phyloP scores from a whole-genome alignment of 1,284 basidiomycete species.

The Cryptococcus jaspeensis region DNA sequence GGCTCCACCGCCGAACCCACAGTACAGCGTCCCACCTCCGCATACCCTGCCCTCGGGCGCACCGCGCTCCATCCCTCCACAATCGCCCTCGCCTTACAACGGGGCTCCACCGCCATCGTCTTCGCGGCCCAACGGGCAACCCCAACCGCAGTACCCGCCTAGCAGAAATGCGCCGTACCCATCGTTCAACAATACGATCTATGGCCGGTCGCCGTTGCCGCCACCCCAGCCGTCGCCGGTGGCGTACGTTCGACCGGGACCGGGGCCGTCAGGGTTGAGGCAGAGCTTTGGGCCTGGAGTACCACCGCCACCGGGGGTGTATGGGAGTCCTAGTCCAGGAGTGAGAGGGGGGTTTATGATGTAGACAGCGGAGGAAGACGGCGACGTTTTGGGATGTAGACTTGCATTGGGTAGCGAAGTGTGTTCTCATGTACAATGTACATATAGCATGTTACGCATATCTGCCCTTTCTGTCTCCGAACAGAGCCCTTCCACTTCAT shows the following conservation, averaged over 20 bases:
- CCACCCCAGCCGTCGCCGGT: constrained; percentile 1
- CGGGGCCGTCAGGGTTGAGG: constrained; percentile 29
- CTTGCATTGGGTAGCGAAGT: too few species aligned
- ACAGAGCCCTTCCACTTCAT: too few species aligned
- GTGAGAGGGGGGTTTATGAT: background rate
- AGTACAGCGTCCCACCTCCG: constrained; percentile 10
- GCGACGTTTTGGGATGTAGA: too few species aligned
- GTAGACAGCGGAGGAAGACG: too few species aligned
- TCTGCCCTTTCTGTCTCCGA: too few species aligned
- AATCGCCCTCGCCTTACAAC: background rate
- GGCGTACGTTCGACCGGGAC: constrained; percentile 18
- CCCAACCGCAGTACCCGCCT: constrained; percentile 2
- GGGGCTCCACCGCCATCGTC: constrained; percentile 1
- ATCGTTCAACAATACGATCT: background rate
- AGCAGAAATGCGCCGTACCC: background rate
- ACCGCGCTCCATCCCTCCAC: background rate
- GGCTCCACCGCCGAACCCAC: constrained; percentile 18
- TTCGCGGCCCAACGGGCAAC: background rate
- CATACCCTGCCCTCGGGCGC: constrained; percentile 7
- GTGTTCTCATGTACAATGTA: too few species aligned
- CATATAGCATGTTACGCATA: too few species aligned
- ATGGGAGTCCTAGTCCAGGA: background rate
- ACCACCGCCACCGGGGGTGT: background rate
- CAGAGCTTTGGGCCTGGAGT: constrained; percentile 28
- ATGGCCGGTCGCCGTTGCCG: background rate